Conservation (phyloP, 2,329 filamentous ascomycete species). For the Paraphaeosphaeria minitans region DNA sequence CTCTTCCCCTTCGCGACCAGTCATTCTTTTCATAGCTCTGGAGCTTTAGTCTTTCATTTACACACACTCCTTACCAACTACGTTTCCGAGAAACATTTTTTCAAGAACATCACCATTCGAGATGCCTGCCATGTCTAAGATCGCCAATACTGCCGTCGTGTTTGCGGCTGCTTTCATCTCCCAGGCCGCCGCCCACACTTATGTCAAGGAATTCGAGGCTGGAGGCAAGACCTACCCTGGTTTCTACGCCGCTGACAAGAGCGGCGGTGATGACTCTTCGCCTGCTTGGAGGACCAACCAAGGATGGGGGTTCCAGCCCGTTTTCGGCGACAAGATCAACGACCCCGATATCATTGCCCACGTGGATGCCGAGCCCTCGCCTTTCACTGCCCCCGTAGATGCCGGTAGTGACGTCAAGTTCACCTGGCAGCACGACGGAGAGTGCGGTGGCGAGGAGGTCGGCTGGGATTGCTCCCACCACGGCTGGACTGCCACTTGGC, state of each 20-base stretch:
- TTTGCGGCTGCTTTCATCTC: conserved; percentile 3
- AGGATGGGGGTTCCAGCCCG: conserved; percentile 39
- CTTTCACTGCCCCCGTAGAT: conserved; percentile 34
- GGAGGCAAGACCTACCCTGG: conserved; percentile 32
- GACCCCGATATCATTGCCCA: conserved; percentile 40
- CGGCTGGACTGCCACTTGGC: conserved; percentile 40
- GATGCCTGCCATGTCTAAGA: conserved; percentile 10
- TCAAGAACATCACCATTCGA: not conserved
- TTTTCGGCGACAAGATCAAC: conserved; percentile 34
- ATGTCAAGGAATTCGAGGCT: conserved; percentile 9
- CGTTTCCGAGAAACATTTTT: not conserved
- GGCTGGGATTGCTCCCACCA: conserved; percentile 44
- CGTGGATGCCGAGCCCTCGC: conserved; percentile 35
- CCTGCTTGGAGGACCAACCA: conserved; percentile 43
- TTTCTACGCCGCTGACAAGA: conserved; percentile 33
- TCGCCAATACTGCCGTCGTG: conserved; percentile 6
- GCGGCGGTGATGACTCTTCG: conserved; percentile 31
- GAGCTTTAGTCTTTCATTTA: conserved; percentile 4
- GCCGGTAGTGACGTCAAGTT: conserved; percentile 40
- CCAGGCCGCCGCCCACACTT: conserved; percentile 8
- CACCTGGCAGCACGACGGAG: conserved; percentile 37
- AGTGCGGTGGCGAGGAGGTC: conserved; percentile 30
- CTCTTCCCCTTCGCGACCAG: not conserved
- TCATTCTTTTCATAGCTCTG: conserved; percentile 8
- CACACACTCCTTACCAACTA: not conserved